A percentile compares a stretch with the other conserved stretches of the same genome.
Conservation (phyloP, 176 grass and related monocot genomes). For the Canna indica region DNA sequence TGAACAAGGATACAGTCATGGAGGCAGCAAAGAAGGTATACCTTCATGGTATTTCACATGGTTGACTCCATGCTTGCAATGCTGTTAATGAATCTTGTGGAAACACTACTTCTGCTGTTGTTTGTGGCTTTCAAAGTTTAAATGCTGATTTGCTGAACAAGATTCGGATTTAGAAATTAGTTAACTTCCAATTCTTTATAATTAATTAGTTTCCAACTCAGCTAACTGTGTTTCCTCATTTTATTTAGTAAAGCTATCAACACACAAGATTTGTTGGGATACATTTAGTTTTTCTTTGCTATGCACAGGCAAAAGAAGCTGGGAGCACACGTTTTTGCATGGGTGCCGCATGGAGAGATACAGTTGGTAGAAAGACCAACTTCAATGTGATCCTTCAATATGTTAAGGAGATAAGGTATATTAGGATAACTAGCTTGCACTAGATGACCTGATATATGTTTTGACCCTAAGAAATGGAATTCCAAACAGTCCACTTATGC, state of each 20-base stretch:
- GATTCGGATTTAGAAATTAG: too few species aligned
- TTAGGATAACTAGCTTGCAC: background rate
- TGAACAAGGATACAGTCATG: constrained; percentile 85
- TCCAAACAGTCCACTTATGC: too few species aligned
- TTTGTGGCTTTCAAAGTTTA: too few species aligned
- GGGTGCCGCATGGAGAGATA: constrained; percentile 96
- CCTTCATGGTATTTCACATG: background rate
- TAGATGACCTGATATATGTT: background rate
- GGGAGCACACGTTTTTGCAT: constrained; percentile 97
- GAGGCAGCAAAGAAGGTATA: constrained; percentile 78
- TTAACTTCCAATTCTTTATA: too few species aligned
- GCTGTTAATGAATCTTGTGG: too few species aligned
- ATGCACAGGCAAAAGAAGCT: constrained; percentile 71
- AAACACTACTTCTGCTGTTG: too few species aligned
- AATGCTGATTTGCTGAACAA: too few species aligned
- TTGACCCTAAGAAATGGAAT: background rate
- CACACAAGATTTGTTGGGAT: background rate
- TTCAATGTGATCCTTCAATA: constrained; percentile 97
- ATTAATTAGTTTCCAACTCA: too few species aligned
- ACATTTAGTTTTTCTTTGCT: constrained; percentile 13
- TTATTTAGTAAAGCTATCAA: background rate
- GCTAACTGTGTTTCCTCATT: too few species aligned
- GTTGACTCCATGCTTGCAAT: too few species aligned
- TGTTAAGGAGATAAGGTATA: constrained; percentile 94
- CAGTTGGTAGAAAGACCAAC: constrained; percentile 88